These are phyloP conservation scores for Mallotus nudiflorus DNA, from an alignment of 345 rosid genomes.

Conservation along the genomic window DNA sequence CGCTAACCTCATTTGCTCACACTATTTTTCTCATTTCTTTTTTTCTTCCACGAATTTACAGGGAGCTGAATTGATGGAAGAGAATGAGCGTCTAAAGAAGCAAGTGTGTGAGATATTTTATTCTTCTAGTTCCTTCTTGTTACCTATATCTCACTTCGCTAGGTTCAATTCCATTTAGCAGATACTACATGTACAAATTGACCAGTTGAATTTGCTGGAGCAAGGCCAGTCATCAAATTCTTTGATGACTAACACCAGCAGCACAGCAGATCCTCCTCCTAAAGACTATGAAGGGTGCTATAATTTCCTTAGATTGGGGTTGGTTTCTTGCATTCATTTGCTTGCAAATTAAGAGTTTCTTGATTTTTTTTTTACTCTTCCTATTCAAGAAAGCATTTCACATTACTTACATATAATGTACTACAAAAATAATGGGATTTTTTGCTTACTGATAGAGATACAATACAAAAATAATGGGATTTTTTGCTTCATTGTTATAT, in stretches of 20 bases:
- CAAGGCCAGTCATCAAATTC: constrained; percentile 24
- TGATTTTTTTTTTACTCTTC: neutral
- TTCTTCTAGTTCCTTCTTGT: neutral
- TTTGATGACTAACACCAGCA: constrained; percentile 12
- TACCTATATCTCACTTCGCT: neutral
- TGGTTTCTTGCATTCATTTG: neutral
- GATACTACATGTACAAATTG: neutral
- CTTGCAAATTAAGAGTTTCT: neutral
- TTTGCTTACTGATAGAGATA: too few species aligned
- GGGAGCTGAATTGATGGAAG: constrained; percentile 31
- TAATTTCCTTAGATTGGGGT: constrained; percentile 41
- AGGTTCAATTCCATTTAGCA: constrained; percentile 5
- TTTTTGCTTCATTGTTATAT: too few species aligned
- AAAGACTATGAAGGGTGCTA: constrained; percentile 14
- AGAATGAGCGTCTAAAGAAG: constrained; percentile 33
- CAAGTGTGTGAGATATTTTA: constrained; percentile 5
- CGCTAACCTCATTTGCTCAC: too few species aligned
- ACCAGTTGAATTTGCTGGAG: neutral
- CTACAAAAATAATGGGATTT: too few species aligned
- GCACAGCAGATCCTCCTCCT: constrained; percentile 22
- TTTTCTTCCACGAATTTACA: constrained; percentile 13
- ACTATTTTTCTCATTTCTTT: too few species aligned
- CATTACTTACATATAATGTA: too few species aligned
- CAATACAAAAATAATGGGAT: too few species aligned
- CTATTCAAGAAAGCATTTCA: neutral